Percentiles rank a stretch among this genome's conserved stretches.
phyloP scores from a whole-genome alignment of 352 stramenopile genomes.

The Globisporangium paroecandrum region DNA sequence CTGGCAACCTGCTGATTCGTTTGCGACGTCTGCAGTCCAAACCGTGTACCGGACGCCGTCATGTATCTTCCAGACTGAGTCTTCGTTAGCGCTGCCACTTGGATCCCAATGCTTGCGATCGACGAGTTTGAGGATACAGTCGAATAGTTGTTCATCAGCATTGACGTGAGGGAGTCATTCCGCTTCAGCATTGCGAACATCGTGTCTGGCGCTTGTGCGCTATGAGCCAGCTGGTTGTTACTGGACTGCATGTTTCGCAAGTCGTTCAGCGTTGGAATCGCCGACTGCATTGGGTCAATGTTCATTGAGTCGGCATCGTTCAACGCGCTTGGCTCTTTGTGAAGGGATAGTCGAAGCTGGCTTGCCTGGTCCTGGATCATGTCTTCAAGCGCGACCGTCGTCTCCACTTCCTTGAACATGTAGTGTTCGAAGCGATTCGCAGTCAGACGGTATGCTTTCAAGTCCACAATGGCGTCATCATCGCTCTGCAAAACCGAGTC shows the following conservation, averaged over 20 bases:
- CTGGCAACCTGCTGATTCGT: constrained; percentile 3
- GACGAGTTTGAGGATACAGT: constrained; percentile 18
- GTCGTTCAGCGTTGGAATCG: constrained; percentile 5
- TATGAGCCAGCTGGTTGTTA: constrained; percentile 16
- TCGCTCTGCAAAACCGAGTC: constrained; percentile 3
- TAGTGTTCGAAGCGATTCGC: constrained; percentile 6
- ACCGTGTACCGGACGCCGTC: constrained; percentile 5
- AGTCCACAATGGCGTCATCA: background rate
- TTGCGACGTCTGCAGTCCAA: background rate
- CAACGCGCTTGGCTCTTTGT: background rate
- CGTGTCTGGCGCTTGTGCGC: background rate
- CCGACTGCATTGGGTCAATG: background rate
- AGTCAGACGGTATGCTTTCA: constrained; percentile 2
- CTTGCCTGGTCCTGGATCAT: constrained; percentile 13
- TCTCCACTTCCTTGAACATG: constrained; percentile 10
- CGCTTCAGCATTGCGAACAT: constrained; percentile 13
- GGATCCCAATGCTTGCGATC: constrained; percentile 17
- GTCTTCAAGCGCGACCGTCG: constrained; percentile 25
- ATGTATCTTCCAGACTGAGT: constrained; percentile 8
- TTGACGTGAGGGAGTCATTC: constrained; percentile 15
- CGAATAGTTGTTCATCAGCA: constrained; percentile 16
- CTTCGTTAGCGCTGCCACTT: constrained; percentile 17
- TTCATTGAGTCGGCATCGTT: background rate
- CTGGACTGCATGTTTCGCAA: background rate
- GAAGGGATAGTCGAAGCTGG: constrained; percentile 10